A percentile compares a stretch with the other conserved stretches of the same genome.
phyloP scores from a whole-genome alignment of 1,284 basidiomycete species.

The Cryptococcus amylolentus region DNA sequence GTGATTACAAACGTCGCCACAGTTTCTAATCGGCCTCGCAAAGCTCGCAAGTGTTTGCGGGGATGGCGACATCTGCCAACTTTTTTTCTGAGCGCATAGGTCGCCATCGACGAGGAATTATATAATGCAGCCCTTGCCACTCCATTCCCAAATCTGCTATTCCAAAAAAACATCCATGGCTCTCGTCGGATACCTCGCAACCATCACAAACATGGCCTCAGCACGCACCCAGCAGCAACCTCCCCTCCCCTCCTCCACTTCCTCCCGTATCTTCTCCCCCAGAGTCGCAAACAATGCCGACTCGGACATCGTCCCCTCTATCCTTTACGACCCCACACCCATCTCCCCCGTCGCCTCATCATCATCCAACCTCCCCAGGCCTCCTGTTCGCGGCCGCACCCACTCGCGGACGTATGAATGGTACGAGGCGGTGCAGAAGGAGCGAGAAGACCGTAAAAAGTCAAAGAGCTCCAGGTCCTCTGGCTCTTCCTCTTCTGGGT shows the following conservation, averaged over 20 bases:
- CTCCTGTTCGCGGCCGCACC: conserved; percentile 1
- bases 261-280: background rate
- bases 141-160: background rate
- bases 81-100: background rate
- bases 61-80: background rate
- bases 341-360: conserved; percentile 1
- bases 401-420: conserved; percentile 6
- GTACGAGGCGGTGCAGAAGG: background rate
- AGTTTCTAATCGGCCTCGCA: too few species aligned
- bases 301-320: conserved; percentile 16
- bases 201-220: background rate
- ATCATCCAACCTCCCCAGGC: background rate
- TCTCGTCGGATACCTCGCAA: background rate
- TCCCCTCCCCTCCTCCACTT: background rate
- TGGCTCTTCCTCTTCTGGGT: background rate
- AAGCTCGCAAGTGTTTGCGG: background rate
- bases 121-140: background rate
- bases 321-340: conserved; percentile 9
- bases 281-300: conserved; percentile 2
- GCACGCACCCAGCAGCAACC: background rate
- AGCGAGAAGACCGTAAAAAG: background rate
- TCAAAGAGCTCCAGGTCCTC: background rate
- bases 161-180: background rate
- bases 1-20: too few species aligned
- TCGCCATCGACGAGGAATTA: background rate